Percentiles rank a stretch among this genome's conserved stretches.
These are phyloP conservation scores for Microbotryum lychnidis-dioicae DNA, from an alignment of 1,284 basidiomycete species.

Conservation along the genomic window DNA sequence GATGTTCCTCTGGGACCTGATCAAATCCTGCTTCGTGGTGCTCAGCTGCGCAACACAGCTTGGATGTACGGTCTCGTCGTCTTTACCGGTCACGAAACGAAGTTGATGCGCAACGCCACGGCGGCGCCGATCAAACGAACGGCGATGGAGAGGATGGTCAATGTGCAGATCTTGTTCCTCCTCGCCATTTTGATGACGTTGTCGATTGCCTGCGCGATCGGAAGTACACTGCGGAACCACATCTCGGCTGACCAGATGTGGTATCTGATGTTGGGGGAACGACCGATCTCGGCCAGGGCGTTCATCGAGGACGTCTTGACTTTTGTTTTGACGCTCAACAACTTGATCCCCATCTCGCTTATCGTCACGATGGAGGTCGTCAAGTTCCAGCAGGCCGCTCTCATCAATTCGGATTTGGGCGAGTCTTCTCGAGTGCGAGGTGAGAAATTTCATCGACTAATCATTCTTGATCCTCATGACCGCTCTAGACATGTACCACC, in stretches of 20 bases:
- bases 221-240: conserved; percentile 68
- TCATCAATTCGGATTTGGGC: conserved; percentile 81
- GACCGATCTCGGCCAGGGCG: conserved; percentile 49
- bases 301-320: conserved; percentile 76
- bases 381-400: conserved; percentile 92
- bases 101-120: conserved; percentile 90
- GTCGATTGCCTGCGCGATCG: conserved; percentile 84
- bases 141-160: conserved; percentile 91
- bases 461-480: neutral
- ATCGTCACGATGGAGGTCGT: conserved; percentile 99
- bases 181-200: conserved; percentile 80
- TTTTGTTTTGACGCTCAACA: conserved; percentile 98
- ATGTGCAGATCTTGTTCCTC: conserved; percentile 91
- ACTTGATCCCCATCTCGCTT: conserved; percentile 96
- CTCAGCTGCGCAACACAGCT: conserved; percentile 90
- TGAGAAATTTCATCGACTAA: neutral
- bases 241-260: conserved; percentile 32
- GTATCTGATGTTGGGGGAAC: conserved; percentile 44
- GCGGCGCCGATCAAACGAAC: conserved; percentile 95
- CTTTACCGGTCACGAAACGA: conserved; percentile 97
- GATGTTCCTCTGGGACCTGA: conserved; percentile 89
- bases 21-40: conserved; percentile 86
- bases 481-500: conserved; percentile 60
- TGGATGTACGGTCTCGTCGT: conserved; percentile 94
- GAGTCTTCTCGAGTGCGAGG: neutral